Evolutionary conservation across 1,284 basidiomycete genomes (phyloP).

Genomic region (Puccinia novopanici): DNA sequence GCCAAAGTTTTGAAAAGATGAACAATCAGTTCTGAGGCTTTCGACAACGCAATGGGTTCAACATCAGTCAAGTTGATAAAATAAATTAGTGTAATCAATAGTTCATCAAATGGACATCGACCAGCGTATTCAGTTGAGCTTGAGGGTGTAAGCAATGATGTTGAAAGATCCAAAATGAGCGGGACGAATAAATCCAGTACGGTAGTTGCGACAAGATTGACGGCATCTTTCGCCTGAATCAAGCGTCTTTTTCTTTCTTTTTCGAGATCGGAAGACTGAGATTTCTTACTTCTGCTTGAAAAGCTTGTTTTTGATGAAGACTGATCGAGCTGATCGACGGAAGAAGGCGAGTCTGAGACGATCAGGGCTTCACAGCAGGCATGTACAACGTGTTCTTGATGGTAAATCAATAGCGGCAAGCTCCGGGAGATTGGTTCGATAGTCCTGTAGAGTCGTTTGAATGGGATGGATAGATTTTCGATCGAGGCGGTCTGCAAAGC

Average conservation of each 20-base stretch:
- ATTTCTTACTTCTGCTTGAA: background rate
- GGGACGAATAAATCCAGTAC: slow-evolving; percentile 38
- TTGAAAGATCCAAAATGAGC: slow-evolving; percentile 47
- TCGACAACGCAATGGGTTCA: slow-evolving; percentile 41
- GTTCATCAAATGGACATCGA: slow-evolving; percentile 41
- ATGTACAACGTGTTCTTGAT: slow-evolving; percentile 43
- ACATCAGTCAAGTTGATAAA: slow-evolving; percentile 44
- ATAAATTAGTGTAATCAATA: slow-evolving; percentile 43
- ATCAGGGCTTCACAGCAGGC: slow-evolving; percentile 48
- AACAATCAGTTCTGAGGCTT: slow-evolving; percentile 41
- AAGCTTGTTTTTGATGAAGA: background rate
- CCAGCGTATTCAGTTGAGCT: background rate
- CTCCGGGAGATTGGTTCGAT: slow-evolving; percentile 43
- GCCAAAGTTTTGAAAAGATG: slow-evolving; percentile 50
- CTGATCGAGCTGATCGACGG: background rate
- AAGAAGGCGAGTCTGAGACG: background rate
- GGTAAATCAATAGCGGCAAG: slow-evolving; percentile 44
- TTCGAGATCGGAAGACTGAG: slow-evolving; percentile 19
- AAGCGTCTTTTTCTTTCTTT: slow-evolving; percentile 37
- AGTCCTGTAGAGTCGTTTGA: slow-evolving; percentile 35
- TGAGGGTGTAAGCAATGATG: slow-evolving; percentile 45
- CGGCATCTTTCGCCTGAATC: slow-evolving; percentile 39
- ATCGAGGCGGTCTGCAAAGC: slow-evolving; percentile 42
- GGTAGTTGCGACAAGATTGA: slow-evolving; percentile 41
- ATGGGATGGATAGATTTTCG: slow-evolving; percentile 47